Evolutionary conservation across 495 filamentous ascomycete genomes (phyloP).

Genomic region (Penicillium canescens): DNA sequence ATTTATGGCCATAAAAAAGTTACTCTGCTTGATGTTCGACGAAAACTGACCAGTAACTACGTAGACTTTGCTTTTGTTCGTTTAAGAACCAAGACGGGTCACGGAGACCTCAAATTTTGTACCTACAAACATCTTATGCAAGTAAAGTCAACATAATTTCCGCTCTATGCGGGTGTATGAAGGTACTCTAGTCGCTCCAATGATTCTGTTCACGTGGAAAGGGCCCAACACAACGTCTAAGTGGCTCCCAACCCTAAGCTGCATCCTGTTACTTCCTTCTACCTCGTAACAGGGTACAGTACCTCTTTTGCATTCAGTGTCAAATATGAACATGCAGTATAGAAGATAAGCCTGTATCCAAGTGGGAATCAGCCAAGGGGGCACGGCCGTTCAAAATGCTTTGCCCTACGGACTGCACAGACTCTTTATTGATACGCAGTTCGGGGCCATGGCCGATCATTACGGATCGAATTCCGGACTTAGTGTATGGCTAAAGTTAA

Average conservation of each 20-base stretch:
- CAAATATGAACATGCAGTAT: no score
- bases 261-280: not conserved
- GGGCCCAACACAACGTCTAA: not conserved
- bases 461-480: not conserved
- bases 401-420: not conserved
- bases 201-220: not conserved
- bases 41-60: no score
- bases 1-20: no score
- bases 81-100: no score
- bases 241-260: not conserved
- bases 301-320: not conserved
- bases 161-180: no score
- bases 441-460: constrained; percentile 7
- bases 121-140: no score
- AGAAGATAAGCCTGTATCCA: no score
- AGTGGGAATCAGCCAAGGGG: not conserved
- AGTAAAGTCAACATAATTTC: no score
- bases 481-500: not conserved
- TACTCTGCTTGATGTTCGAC: no score
- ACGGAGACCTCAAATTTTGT: no score
- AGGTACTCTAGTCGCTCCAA: not conserved
- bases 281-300: not conserved
- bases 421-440: not conserved
- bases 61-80: no score
- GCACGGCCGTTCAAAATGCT: not conserved